These are phyloP conservation scores for Cubamyces sp. DNA, from an alignment of 768 basidiomycete genomes.

Conservation along the genomic window DNA sequence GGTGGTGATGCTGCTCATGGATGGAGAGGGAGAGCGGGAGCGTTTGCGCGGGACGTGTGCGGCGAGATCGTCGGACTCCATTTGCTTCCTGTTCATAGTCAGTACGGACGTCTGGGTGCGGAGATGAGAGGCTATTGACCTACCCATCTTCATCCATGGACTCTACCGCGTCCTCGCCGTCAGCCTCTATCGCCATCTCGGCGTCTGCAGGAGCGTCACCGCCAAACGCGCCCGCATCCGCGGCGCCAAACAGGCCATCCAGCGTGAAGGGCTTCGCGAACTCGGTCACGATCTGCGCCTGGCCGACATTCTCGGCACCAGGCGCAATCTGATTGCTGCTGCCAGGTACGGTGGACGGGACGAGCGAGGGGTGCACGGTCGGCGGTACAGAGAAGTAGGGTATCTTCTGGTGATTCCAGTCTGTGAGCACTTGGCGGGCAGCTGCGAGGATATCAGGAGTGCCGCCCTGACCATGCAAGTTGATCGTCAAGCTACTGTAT, in stretches of 20 bases:
- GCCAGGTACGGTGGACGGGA: constrained; percentile 52
- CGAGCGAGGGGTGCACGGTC: constrained; percentile 71
- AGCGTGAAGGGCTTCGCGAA: constrained; percentile 82
- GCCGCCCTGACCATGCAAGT: constrained; percentile 62
- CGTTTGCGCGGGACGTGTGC: constrained; percentile 36
- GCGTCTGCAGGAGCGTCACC: constrained; percentile 35
- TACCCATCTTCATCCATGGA: constrained; percentile 48
- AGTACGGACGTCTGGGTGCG: no score
- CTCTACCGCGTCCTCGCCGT: constrained; percentile 38
- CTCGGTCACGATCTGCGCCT: constrained; percentile 73
- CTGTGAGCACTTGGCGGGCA: constrained; percentile 79
- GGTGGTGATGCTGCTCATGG: constrained; percentile 8
- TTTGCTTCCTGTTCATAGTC: constrained; percentile 22
- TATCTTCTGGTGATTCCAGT: constrained; percentile 98
- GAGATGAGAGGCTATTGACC: constrained; percentile 17
- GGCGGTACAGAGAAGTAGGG: constrained; percentile 88
- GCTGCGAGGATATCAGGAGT: constrained; percentile 85
- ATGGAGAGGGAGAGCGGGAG: constrained; percentile 34
- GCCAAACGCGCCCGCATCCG: constrained; percentile 81
- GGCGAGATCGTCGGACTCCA: constrained; percentile 38
- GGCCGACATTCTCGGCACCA: constrained; percentile 80
- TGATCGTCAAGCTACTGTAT: background rate
- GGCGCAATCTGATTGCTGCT: constrained; percentile 54
- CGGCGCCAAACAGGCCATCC: constrained; percentile 78
- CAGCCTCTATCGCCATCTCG: constrained; percentile 37